A percentile compares a stretch with the other conserved stretches of the same genome.
Evolutionary conservation across 2,329 filamentous ascomycete genomes (phyloP).

Genomic region (Xylaria sp.): DNA sequence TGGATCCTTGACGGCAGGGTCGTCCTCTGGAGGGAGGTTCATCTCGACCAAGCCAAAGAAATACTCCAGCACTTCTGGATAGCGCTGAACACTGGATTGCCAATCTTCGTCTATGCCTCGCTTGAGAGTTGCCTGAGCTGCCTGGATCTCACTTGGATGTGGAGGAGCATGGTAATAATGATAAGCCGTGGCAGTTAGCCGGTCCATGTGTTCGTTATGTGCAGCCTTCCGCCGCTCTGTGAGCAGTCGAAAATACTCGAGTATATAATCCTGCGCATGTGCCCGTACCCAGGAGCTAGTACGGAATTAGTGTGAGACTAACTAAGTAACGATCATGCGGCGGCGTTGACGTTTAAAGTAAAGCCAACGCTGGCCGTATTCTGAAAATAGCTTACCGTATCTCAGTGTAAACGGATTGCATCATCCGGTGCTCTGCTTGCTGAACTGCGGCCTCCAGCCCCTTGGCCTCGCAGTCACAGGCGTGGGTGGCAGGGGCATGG

Average conservation of each 20-base stretch:
- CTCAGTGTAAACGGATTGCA: slow-evolving; percentile 70
- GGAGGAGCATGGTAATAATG: slow-evolving; percentile 68
- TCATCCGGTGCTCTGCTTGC: slow-evolving; percentile 72
- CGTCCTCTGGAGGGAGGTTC: slow-evolving; percentile 71
- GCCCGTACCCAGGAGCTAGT: slow-evolving; percentile 70
- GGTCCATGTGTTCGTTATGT: slow-evolving; percentile 66
- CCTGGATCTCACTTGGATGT: slow-evolving; percentile 70
- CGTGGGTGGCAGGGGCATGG: slow-evolving; percentile 65
- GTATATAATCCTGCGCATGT: slow-evolving; percentile 75
- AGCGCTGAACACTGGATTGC: slow-evolving; percentile 78
- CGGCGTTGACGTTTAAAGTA: slow-evolving; percentile 16
- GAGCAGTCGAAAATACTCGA: slow-evolving; percentile 71
- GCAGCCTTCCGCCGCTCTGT: slow-evolving; percentile 69
- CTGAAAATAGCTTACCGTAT: slow-evolving; percentile 64
- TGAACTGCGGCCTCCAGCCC: slow-evolving; percentile 70
- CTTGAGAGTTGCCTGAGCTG: slow-evolving; percentile 74
- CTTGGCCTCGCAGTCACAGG: slow-evolving; percentile 74
- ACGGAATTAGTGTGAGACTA: slow-evolving; percentile 37
- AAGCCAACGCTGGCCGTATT: slow-evolving; percentile 18
- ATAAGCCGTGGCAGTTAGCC: slow-evolving; percentile 65
- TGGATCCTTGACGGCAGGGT: slow-evolving; percentile 68
- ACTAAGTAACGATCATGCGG: slow-evolving; percentile 7
- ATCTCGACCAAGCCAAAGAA: slow-evolving; percentile 78
- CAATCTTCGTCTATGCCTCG: slow-evolving; percentile 83
- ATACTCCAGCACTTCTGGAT: slow-evolving; percentile 85